Percentiles rank a stretch among this genome's conserved stretches.
Conservation (phyloP, 331 rosid genomes). For the Stylosanthes scabra region DNA sequence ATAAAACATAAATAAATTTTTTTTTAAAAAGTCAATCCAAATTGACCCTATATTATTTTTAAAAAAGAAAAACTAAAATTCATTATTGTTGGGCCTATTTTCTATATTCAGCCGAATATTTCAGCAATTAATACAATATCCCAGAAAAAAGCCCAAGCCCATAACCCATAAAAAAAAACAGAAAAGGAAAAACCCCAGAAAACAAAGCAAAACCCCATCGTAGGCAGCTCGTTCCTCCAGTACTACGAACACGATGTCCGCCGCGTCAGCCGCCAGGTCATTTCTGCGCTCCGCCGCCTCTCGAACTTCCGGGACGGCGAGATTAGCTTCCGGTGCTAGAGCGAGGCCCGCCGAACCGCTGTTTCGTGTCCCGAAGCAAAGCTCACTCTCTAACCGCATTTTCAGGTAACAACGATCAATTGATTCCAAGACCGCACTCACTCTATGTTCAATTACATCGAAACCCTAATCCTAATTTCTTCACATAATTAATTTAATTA, state of each 20-base stretch:
- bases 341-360: constrained; percentile 52
- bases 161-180: neutral
- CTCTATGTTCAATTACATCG: neutral
- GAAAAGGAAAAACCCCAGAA: neutral
- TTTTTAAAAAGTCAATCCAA: no score
- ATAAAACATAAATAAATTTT: no score
- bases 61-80: no score
- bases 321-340: constrained; percentile 53
- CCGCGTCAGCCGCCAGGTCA: constrained; percentile 79
- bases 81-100: neutral
- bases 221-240: no score
- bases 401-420: constrained; percentile 56
- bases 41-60: no score
- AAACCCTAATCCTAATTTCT: neutral
- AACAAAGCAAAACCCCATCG: constrained; percentile 45
- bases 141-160: neutral
- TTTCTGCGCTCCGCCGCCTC: constrained; percentile 70
- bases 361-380: constrained; percentile 65
- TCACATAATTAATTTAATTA: neutral
- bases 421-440: neutral
- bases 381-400: constrained; percentile 58
- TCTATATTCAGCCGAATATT: neutral
- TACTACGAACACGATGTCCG: constrained; percentile 50
- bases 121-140: neutral
- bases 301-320: constrained; percentile 45